Conservation (phyloP, 257 asterid species). For the Lycium ferocissimum region DNA sequence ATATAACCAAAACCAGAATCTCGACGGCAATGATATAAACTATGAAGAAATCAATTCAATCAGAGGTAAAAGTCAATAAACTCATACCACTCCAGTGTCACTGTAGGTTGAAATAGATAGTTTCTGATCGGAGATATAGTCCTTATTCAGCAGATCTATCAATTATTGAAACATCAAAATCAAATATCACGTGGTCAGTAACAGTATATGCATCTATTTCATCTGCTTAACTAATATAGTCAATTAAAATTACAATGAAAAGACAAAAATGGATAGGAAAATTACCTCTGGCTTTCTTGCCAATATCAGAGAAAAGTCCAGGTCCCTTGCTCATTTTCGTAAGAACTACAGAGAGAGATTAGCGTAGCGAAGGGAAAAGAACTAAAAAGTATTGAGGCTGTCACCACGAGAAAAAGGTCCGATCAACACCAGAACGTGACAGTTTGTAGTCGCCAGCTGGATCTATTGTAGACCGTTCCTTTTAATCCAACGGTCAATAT, state of each 20-base stretch:
- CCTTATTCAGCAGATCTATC: constrained; percentile 89
- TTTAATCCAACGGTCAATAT: too few species aligned
- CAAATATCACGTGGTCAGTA: neutral
- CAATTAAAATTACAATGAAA: neutral
- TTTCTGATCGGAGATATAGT: constrained; percentile 86
- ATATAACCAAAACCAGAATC: neutral
- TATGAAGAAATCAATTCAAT: neutral
- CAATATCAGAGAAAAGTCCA: constrained; percentile 93
- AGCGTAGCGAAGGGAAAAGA: neutral
- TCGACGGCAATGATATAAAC: neutral
- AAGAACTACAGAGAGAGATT: constrained; percentile 17
- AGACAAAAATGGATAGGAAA: neutral
- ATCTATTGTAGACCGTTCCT: too few species aligned
- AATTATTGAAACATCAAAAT: constrained; percentile 14
- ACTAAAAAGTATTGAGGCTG: constrained; percentile 24
- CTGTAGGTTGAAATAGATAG: constrained; percentile 77
- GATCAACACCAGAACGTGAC: constrained; percentile 27
- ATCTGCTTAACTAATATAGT: neutral
- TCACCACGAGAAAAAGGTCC: neutral
- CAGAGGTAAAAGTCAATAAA: constrained; percentile 6
- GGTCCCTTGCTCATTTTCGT: constrained; percentile 85
- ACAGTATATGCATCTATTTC: constrained; percentile 3
- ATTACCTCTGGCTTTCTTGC: constrained; percentile 92
- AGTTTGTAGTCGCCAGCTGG: too few species aligned
- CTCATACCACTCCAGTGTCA: constrained; percentile 81